A percentile compares a stretch with the other conserved stretches of the same genome.
These are phyloP conservation scores for Anaeromyces robustus DNA, from an alignment of 192 early-diverging fungal species.

Conservation along the genomic window DNA sequence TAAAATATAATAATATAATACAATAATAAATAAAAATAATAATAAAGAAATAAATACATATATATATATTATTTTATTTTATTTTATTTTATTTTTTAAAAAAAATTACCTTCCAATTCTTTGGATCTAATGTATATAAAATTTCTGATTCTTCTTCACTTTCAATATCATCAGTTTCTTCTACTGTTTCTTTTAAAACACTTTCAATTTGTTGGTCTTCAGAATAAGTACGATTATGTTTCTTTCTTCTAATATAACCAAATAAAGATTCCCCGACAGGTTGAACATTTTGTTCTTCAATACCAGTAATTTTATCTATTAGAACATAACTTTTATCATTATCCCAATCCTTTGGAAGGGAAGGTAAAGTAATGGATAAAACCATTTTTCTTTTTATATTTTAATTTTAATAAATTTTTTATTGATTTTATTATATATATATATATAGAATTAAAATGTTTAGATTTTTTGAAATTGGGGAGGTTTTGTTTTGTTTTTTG, in stretches of 20 bases:
- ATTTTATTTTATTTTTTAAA: too few species aligned
- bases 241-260: constrained; percentile 39
- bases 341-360: background rate
- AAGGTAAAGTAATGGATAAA: background rate
- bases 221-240: constrained; percentile 39
- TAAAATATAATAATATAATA: too few species aligned
- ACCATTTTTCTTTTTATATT: background rate
- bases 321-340: background rate
- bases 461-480: too few species aligned
- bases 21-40: too few species aligned
- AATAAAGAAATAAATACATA: background rate
- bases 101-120: constrained; percentile 72
- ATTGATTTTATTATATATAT: too few species aligned
- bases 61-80: too few species aligned
- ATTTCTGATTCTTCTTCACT: constrained; percentile 65
- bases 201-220: constrained; percentile 29
- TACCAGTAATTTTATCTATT: background rate
- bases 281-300: constrained; percentile 4
- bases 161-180: constrained; percentile 46
- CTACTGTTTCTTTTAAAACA: constrained; percentile 4
- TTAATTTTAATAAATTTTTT: too few species aligned
- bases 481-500: too few species aligned
- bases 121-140: constrained; percentile 56
- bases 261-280: constrained; percentile 40
- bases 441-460: too few species aligned